phyloP scores from a whole-genome alignment of 768 basidiomycete genomes.

The Coprinopsis marcescibilis region DNA sequence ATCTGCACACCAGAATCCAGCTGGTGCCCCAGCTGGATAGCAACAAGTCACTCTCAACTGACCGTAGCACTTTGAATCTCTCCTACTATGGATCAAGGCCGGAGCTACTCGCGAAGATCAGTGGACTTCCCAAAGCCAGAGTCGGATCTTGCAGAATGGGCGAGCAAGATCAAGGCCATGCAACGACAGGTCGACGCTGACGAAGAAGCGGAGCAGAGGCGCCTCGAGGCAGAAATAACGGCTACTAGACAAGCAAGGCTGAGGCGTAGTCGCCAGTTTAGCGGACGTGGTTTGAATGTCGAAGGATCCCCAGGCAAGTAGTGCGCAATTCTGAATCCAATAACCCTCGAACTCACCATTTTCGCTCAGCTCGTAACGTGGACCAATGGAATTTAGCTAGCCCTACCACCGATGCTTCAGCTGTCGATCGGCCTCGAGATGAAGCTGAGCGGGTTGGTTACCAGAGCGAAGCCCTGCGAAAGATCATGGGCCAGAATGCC shows the following conservation, averaged over 20 bases:
- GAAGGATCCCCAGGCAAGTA: constrained; percentile 43
- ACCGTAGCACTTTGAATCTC: no score
- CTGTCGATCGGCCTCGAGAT: constrained; percentile 20
- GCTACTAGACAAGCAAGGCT: constrained; percentile 46
- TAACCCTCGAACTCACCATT: not conserved
- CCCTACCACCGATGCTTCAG: constrained; percentile 13
- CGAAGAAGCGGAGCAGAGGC: constrained; percentile 69
- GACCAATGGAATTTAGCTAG: constrained; percentile 12
- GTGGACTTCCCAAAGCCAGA: constrained; percentile 50
- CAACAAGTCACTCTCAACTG: no score
- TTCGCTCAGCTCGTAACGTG: constrained; percentile 13
- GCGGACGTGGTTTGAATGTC: constrained; percentile 31
- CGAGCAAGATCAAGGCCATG: constrained; percentile 71
- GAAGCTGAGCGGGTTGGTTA: constrained; percentile 31
- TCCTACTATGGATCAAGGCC: constrained; percentile 24
- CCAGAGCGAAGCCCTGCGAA: constrained; percentile 42
- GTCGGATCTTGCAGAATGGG: constrained; percentile 73
- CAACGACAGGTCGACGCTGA: constrained; percentile 79
- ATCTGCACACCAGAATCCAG: no score
- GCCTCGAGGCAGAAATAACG: constrained; percentile 60
- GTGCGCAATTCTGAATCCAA: constrained; percentile 6
- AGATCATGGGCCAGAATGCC: constrained; percentile 35
- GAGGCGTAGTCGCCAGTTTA: constrained; percentile 37
- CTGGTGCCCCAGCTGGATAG: no score
- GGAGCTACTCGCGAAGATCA: constrained; percentile 18